Conservation (phyloP, 2,329 filamentous ascomycete species). For the Raffaelea albimanens region DNA sequence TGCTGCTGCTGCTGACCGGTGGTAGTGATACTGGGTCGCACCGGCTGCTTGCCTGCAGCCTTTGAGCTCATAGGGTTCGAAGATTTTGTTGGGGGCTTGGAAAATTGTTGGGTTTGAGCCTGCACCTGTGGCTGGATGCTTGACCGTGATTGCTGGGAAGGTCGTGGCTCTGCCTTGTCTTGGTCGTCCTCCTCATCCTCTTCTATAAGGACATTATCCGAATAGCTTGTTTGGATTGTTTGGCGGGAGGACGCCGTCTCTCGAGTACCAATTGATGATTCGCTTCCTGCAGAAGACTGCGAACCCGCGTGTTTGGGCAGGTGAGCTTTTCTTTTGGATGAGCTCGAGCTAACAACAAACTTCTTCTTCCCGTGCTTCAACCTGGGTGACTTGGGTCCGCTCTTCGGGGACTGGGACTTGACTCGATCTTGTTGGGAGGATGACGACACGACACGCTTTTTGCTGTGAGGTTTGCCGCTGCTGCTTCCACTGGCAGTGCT, state of each 20-base stretch:
- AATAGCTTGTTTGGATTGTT: constrained; percentile 1
- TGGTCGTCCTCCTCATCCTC: no score
- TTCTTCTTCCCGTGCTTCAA: constrained; percentile 18
- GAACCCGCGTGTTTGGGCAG: constrained; percentile 38
- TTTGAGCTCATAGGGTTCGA: constrained; percentile 27
- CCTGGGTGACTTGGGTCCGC: neutral
- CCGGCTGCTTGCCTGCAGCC: constrained; percentile 39
- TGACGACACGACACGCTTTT: no score
- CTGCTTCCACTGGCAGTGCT: constrained; percentile 4
- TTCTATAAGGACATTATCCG: no score
- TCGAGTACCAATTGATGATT: constrained; percentile 15
- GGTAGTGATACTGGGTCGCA: no score
- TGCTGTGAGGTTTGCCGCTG: neutral
- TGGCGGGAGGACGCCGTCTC: constrained; percentile 2
- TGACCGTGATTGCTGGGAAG: no score
- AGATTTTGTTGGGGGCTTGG: no score
- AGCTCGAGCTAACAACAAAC: constrained; percentile 32
- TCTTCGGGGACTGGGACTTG: constrained; percentile 1
- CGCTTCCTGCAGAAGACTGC: constrained; percentile 30
- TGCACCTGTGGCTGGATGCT: no score
- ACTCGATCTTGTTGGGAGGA: neutral
- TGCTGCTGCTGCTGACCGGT: no score
- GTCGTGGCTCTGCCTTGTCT: no score
- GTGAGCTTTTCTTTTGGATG: constrained; percentile 34
- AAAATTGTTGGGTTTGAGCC: no score